Conservation (phyloP, 1,284 basidiomycete species). For the Ceratobasidium sp. region DNA sequence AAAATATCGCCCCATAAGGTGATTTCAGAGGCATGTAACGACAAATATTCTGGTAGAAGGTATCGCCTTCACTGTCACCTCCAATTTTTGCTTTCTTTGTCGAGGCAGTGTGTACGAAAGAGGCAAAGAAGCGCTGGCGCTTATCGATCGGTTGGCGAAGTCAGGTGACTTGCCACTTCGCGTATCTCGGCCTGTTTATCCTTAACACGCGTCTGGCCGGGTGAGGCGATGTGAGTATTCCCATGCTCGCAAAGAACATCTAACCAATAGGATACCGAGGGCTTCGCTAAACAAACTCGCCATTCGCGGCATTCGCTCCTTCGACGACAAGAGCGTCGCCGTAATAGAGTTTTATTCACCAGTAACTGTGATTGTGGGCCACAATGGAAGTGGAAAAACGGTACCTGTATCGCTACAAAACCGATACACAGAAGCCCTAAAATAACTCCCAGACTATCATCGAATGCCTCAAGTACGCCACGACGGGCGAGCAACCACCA, state of each 20-base stretch:
- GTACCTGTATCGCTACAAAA: slow-evolving; percentile 55
- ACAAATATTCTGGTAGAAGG: neutral
- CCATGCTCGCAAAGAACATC: neutral
- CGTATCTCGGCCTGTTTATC: slow-evolving; percentile 26
- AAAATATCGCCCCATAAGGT: neutral
- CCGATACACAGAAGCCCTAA: neutral
- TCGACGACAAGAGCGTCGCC: slow-evolving; percentile 94
- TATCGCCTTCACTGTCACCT: slow-evolving; percentile 4
- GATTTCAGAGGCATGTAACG: neutral
- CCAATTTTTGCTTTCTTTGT: slow-evolving; percentile 17
- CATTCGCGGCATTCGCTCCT: slow-evolving; percentile 83
- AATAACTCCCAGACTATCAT: slow-evolving; percentile 80
- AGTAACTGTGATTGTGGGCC: slow-evolving; percentile 98
- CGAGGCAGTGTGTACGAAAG: slow-evolving; percentile 37
- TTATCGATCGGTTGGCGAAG: neutral
- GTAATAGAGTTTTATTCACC: slow-evolving; percentile 98
- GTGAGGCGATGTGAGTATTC: slow-evolving; percentile 33
- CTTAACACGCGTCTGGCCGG: slow-evolving; percentile 23
- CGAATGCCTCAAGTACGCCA: slow-evolving; percentile 99
- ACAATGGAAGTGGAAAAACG: slow-evolving; percentile 99
- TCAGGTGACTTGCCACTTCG: slow-evolving; percentile 32
- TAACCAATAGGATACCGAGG: slow-evolving; percentile 62
- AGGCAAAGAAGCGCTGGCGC: neutral
- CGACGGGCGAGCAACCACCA: slow-evolving; percentile 97
- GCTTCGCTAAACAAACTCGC: slow-evolving; percentile 89